These are phyloP conservation scores for Astragalus glycyphyllos DNA, from an alignment of 306 rosid species.

Conservation along the genomic window DNA sequence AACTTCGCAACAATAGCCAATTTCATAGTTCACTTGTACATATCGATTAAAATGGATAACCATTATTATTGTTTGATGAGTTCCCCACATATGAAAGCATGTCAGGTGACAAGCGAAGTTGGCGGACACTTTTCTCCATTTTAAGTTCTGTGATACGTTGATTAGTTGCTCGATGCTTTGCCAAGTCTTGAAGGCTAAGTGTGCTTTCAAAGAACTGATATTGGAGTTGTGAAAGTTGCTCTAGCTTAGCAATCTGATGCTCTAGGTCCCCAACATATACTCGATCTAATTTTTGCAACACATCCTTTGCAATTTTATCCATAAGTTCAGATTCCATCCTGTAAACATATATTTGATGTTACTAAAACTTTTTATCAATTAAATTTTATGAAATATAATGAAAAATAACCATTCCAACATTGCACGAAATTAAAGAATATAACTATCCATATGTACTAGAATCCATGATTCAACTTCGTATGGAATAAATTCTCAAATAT, in stretches of 20 bases:
- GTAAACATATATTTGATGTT: background rate
- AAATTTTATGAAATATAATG: background rate
- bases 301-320: constrained; percentile 43
- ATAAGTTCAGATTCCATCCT: constrained; percentile 40
- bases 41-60: background rate
- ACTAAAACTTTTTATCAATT: background rate
- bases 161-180: background rate
- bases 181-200: background rate
- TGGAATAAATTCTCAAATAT: too few relatives aligned
- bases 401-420: background rate
- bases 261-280: constrained; percentile 45
- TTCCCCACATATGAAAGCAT: constrained; percentile 41
- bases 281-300: constrained; percentile 42
- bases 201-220: constrained; percentile 10
- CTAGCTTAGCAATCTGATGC: constrained; percentile 35
- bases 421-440: too few relatives aligned
- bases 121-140: constrained; percentile 53
- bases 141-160: constrained; percentile 38
- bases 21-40: constrained; percentile 4
- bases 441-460: too few relatives aligned
- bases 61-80: background rate
- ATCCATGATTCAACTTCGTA: too few relatives aligned
- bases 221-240: constrained; percentile 45
- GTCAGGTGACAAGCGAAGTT: constrained; percentile 52
- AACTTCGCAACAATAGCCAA: background rate